A percentile compares a stretch with the other conserved stretches of the same genome.
Conservation (phyloP, 345 rosid species). For the Arabis alpina region DNA sequence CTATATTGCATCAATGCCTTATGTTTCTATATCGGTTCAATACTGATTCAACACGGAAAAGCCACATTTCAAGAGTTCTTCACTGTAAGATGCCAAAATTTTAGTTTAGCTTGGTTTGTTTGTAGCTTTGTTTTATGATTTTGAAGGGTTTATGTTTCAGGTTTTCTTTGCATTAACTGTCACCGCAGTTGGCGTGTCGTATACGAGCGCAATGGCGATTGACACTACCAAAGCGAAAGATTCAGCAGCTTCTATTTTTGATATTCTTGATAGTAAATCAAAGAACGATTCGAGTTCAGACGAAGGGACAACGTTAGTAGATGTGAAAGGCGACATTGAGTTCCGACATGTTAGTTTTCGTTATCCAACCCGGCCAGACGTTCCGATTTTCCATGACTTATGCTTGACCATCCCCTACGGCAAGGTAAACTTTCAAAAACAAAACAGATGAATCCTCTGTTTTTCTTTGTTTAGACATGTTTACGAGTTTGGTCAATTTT, state of each 20-base stretch:
- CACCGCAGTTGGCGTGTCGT: constrained; percentile 66
- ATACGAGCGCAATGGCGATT: constrained; percentile 63
- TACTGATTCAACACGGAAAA: constrained; percentile 51
- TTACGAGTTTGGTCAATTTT: background rate
- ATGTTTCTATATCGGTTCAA: constrained; percentile 10
- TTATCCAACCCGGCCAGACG: constrained; percentile 63
- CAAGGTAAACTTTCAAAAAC: constrained; percentile 47
- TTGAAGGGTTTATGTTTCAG: constrained; percentile 24
- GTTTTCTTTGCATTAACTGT: constrained; percentile 70
- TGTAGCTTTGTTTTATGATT: background rate
- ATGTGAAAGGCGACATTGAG: constrained; percentile 56
- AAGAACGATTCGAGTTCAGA: constrained; percentile 61
- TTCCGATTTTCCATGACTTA: constrained; percentile 64
- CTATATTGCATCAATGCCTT: constrained; percentile 38
- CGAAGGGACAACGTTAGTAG: constrained; percentile 52
- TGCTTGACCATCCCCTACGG: constrained; percentile 64
- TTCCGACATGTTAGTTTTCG: constrained; percentile 63
- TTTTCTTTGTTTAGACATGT: background rate
- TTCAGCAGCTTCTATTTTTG: constrained; percentile 68
- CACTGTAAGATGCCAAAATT: constrained; percentile 43
- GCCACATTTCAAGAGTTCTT: constrained; percentile 63
- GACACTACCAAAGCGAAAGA: constrained; percentile 68
- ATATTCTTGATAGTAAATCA: constrained; percentile 66
- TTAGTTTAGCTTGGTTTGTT: background rate
- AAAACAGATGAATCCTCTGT: too few relatives aligned